phyloP scores from a whole-genome alignment of 1,284 basidiomycete species.

The Laetiporus sulphureus region DNA sequence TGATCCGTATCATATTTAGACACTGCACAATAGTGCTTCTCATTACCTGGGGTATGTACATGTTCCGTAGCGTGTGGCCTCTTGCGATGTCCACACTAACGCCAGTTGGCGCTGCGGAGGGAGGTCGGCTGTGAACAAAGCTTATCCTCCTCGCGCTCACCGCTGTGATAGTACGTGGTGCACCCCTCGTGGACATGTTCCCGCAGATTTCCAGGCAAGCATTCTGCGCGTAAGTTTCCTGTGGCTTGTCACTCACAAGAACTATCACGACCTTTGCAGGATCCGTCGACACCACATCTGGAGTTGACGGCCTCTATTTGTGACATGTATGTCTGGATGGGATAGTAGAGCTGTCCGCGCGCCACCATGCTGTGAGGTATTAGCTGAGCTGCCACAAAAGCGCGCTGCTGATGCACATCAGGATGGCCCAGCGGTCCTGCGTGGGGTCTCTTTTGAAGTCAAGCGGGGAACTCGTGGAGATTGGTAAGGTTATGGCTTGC shows the following conservation, averaged over 20 bases:
- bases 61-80: constrained; percentile 60
- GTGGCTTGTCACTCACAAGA: background rate
- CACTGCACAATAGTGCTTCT: constrained; percentile 11
- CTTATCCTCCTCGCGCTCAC: constrained; percentile 31
- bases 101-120: constrained; percentile 31
- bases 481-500: no score
- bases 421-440: no score
- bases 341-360: no score
- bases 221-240: background rate
- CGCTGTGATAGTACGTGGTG: constrained; percentile 33
- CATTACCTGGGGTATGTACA: constrained; percentile 25
- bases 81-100: constrained; percentile 38
- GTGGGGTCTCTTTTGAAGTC: no score
- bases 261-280: constrained; percentile 19
- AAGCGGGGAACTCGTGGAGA: no score
- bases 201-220: constrained; percentile 34
- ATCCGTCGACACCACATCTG: constrained; percentile 41
- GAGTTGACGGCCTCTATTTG: constrained; percentile 61
- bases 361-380: no score
- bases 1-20: background rate
- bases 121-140: constrained; percentile 22
- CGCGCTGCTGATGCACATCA: no score
- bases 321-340: constrained; percentile 49
- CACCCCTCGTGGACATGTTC: constrained; percentile 34
- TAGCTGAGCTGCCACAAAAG: no score